phyloP scores from a whole-genome alignment of 441 rosid genomes.

The Gossypium trilobum region DNA sequence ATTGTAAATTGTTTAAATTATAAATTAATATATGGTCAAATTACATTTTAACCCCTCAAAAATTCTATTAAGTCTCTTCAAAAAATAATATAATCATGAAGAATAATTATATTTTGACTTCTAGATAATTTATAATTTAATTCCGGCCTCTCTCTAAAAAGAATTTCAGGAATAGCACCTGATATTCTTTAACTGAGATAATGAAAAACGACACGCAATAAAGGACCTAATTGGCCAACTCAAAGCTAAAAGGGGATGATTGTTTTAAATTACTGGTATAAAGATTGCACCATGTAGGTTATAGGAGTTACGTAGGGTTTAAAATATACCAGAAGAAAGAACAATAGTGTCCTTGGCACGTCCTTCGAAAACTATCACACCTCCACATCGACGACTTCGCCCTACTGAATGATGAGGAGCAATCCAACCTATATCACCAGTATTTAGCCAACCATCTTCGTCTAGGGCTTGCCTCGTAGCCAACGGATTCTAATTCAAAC shows the following conservation, averaged over 20 bases:
- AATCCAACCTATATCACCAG: constrained; percentile 93
- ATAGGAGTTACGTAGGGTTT: background rate
- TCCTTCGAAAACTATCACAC: constrained; percentile 80
- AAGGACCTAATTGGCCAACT: background rate
- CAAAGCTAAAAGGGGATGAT: background rate
- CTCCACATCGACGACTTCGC: constrained; percentile 66
- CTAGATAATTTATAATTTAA: too few species aligned
- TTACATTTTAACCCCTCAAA: too few species aligned
- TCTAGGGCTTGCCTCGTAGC: constrained; percentile 69
- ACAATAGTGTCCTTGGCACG: constrained; percentile 97
- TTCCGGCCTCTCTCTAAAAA: too few species aligned
- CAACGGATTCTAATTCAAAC: constrained; percentile 43
- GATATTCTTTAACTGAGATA: background rate
- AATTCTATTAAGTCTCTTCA: too few species aligned
- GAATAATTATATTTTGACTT: too few species aligned
- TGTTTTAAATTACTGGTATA: background rate
- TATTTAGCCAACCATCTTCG: constrained; percentile 71
- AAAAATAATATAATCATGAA: too few species aligned
- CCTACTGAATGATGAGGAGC: constrained; percentile 73
- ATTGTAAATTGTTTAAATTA: too few species aligned
- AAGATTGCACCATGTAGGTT: background rate
- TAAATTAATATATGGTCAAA: too few species aligned
- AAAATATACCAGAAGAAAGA: constrained; percentile 70
- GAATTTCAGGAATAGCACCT: too few species aligned
- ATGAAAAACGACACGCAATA: background rate